phyloP scores from a whole-genome alignment of 495 filamentous ascomycete genomes.

The Aspergillus nidulans region DNA sequence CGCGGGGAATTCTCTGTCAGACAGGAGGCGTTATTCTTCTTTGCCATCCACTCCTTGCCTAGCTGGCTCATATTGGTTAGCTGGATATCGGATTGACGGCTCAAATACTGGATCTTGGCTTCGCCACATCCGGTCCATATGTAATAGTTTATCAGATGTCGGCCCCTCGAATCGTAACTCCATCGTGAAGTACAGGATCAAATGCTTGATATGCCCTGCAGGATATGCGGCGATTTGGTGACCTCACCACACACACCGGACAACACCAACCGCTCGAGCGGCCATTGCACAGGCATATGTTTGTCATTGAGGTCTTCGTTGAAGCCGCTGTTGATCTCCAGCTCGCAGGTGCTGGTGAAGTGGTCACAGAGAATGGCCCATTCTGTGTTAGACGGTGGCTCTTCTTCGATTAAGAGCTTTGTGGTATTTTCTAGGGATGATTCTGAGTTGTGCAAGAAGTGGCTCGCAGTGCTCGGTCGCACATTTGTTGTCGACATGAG shows the following conservation, averaged over 20 bases:
- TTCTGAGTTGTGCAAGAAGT: slow-evolving; percentile 18
- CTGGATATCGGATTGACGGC: slow-evolving; percentile 10
- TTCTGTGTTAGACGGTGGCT: slow-evolving; percentile 21
- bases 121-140: slow-evolving; percentile 17
- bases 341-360: slow-evolving; percentile 15
- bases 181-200: slow-evolving; percentile 18
- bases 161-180: slow-evolving; percentile 25
- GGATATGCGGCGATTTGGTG: slow-evolving; percentile 17
- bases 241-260: slow-evolving; percentile 11
- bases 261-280: slow-evolving; percentile 15
- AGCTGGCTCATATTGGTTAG: slow-evolving; percentile 13
- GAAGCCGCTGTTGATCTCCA: slow-evolving; percentile 15
- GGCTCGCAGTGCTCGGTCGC: background rate
- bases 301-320: slow-evolving; percentile 24
- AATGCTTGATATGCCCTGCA: slow-evolving; percentile 20
- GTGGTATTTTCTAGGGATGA: slow-evolving; percentile 12
- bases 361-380: slow-evolving; percentile 23
- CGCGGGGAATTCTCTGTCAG: background rate
- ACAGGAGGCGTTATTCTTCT: slow-evolving; percentile 1
- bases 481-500: background rate
- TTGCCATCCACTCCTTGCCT: slow-evolving; percentile 7
- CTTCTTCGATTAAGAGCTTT: slow-evolving; percentile 14
- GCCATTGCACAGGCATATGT: slow-evolving; percentile 25
- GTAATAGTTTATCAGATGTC: slow-evolving; percentile 13
- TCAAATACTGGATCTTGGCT: slow-evolving; percentile 6